Conservation (phyloP, 202 grass and related monocot genomes). For the Panicum virgatum region DNA sequence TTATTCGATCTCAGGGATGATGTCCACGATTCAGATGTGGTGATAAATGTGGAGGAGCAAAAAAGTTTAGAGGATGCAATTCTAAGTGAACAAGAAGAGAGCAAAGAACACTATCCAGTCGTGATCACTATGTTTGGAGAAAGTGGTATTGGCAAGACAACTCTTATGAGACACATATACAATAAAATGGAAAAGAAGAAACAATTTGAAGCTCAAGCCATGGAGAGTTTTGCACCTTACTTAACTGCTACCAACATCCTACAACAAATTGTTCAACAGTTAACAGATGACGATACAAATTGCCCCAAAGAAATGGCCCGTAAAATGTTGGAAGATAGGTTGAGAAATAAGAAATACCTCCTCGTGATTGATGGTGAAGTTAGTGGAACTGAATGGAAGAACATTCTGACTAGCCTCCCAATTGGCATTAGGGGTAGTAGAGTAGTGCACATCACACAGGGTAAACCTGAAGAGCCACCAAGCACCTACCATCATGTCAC, state of each 20-base stretch:
- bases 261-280: constrained; percentile 18
- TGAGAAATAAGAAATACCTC: background rate
- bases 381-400: constrained; percentile 11
- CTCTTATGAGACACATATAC: constrained; percentile 36
- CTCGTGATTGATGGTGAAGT: constrained; percentile 34
- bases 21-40: background rate
- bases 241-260: constrained; percentile 41
- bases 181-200: constrained; percentile 5
- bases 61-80: accelerated
- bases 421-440: background rate
- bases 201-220: background rate
- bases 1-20: background rate
- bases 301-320: background rate
- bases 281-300: background rate
- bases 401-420: background rate
- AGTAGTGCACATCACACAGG: constrained; percentile 16
- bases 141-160: constrained; percentile 45
- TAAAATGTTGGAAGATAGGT: accelerated
- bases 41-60: background rate
- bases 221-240: constrained; percentile 21
- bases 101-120: background rate
- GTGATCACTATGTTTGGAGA: constrained; percentile 27
- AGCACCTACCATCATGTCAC: background rate
- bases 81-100: background rate
- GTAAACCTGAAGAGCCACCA: constrained; percentile 6